Base-by-base conservation (phyloP, 305 asterid genomes). In the Nicotiana rustica region DNA sequence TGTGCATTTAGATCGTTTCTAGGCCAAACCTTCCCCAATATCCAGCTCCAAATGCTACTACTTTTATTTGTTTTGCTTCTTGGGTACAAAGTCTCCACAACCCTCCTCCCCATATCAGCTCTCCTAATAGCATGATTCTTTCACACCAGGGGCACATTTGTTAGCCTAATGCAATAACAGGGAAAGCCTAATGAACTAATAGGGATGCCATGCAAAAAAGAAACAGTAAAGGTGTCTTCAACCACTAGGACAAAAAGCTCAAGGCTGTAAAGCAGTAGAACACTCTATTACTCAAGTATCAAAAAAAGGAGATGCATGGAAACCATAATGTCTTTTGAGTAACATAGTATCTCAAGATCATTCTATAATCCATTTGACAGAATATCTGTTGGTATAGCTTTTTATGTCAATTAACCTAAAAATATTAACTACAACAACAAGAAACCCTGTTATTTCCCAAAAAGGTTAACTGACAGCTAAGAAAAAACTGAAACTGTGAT, bases 91-190 rank as follows among this genome's bases (percentile, higher is more conserved):
- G 99, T 95, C 88, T 92, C 95, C 84, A 96, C 91, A 83, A 90
- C 87, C 88, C 97, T 94, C 83, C 88, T 91, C 87, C 84, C 85
- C 93, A 96, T 83, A 87, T 93, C 92, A 86, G 98, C 99, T 88
- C 91, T 93, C 88, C 99, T 89, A 86, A 96, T 90, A 85, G 97
- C 96, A 89, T 96, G 97, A 88, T 96, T 96, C 99, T 96, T 84
- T 81, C 79, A 81, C 83, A 81, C 17, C 68, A 68, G 25, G 36
- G 66, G 76, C 79, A 35, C 7, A 81, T 29, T 67, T 52, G 80
- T 76, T 31, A 76, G 49, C 29, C n/a, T 76, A 15, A 76, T 76
- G 66, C 31, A 76, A 17, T 55, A 55, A 55, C 6, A 55, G 59
- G 59, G 15, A 55, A 10, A 13, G 6, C 59, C 6, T 10, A 52